Percentiles rank a stretch among this genome's conserved stretches.
phyloP scores from a whole-genome alignment of 169 alveolate species.

The Plasmodium inui region DNA sequence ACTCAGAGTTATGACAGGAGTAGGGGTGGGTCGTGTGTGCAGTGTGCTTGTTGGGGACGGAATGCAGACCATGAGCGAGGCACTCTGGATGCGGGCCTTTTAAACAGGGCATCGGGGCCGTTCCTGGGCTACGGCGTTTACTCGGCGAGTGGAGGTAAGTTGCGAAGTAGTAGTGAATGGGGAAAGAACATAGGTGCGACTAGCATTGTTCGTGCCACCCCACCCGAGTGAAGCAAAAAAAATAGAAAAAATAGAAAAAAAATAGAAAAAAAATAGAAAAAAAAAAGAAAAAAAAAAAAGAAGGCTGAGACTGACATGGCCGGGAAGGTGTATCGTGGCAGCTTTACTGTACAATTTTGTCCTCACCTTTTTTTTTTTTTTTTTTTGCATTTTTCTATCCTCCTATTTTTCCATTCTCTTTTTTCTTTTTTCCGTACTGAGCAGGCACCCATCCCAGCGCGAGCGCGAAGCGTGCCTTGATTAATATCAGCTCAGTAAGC shows the following conservation, averaged over 20 bases:
- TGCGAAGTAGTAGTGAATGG: background rate
- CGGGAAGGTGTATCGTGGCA: background rate
- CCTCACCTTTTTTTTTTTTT: background rate
- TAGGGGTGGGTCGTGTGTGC: background rate
- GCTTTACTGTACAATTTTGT: background rate
- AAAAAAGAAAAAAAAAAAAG: background rate
- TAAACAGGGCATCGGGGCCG: background rate
- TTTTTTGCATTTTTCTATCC: too few species aligned
- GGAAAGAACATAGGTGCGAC: background rate
- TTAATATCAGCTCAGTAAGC: background rate
- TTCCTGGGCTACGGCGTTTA: background rate
- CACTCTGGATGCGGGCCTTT: background rate
- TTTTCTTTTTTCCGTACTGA: background rate
- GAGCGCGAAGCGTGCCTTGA: background rate
- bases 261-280: background rate
- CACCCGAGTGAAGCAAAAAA: background rate
- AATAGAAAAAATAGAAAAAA: background rate
- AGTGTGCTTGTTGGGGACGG: slow-evolving; percentile 26
- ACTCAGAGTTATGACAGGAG: slow-evolving; percentile 3
- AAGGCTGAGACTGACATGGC: background rate
- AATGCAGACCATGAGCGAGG: slow-evolving; percentile 9
- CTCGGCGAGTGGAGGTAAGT: background rate
- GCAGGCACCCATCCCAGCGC: slow-evolving; percentile 43
- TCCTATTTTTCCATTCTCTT: too few species aligned
- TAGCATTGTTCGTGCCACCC: background rate